phyloP scores from a whole-genome alignment of 345 rosid species.

The Salix koriyanagi region DNA sequence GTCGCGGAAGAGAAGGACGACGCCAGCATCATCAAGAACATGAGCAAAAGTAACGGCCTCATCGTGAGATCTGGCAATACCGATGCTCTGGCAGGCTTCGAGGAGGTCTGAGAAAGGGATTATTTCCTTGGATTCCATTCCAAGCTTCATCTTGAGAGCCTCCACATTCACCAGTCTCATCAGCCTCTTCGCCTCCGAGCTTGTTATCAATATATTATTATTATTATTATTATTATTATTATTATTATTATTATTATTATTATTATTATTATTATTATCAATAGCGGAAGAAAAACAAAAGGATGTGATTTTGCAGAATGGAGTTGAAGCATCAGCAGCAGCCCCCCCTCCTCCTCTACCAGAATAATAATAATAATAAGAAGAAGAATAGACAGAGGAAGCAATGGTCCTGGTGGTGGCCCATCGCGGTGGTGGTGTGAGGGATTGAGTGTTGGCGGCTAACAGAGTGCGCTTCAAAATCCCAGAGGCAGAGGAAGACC shows the following conservation, averaged over 20 bases:
- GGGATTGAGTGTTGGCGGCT: slow-evolving; percentile 4
- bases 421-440: not conserved
- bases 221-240: not conserved
- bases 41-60: slow-evolving; percentile 79
- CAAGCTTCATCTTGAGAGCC: slow-evolving; percentile 62
- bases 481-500: slow-evolving; percentile 4
- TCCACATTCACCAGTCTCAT: slow-evolving; percentile 86
- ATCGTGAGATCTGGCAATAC: slow-evolving; percentile 62
- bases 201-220: slow-evolving; percentile 24
- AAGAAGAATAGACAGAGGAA: not conserved
- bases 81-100: slow-evolving; percentile 57
- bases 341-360: not conserved
- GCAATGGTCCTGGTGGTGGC: not conserved
- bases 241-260: no score
- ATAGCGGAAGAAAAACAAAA: not conserved
- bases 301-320: not conserved
- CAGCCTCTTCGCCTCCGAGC: slow-evolving; percentile 65
- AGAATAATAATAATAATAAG: not conserved
- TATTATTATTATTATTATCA: not conserved
- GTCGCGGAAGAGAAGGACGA: slow-evolving; percentile 76
- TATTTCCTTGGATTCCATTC: slow-evolving; percentile 60
- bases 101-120: slow-evolving; percentile 54
- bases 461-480: slow-evolving; percentile 17
- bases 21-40: slow-evolving; percentile 84
- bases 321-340: not conserved